Base-by-base conservation (phyloP, 495 filamentous ascomycete species). In the Penicillium pulvis region DNA sequence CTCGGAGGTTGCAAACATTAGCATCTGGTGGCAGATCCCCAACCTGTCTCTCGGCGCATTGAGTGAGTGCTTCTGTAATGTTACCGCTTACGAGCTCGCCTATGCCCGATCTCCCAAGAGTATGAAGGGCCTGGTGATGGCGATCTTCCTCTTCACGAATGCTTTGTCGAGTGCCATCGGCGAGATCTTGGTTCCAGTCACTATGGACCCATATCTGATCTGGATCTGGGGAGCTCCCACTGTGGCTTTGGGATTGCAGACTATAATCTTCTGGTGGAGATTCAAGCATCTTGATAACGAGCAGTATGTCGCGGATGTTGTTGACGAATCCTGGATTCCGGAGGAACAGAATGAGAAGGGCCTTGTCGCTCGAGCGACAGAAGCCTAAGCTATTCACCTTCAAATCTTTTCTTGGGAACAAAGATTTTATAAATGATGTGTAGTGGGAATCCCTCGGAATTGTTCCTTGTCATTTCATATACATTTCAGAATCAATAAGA, bases 61-160 rank as follows among this genome's bases (percentile, higher is more conserved):
- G 31, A 85, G 85, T 8, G 88, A 91, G 62, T 79, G 87, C 58
- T 89, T 91, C 59, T 77, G 83, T 59, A 87, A 85, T 39, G 85
- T 90, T 3, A 90, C 88, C 0, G 87, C 85, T 0, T 85, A 88
- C 62, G 88, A 88, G 65, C 82, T 90, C 61, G 88, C 87, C 3
- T 91, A 87, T 75, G 85, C 87, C 7, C 84, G 88, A 26, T 83
- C 88, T 0, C 88, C 88, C 0, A 71, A 80, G 24, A 82, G 79
- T 61, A 91, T 91, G 88, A 82, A 85, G 54, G 83, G 82, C 46
- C 78, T 90, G 33, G 85, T 91, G 12, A 83, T 85, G 62, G 81
- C 84, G 17, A 67, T 91, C 46, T 89, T 85, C 24, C 31, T 57
- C 17, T 70, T 70, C 56, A 85, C 82, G 42, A 87, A 83, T 56